phyloP scores from a whole-genome alignment of 768 basidiomycete genomes.

The Lactifluus subvellereus region DNA sequence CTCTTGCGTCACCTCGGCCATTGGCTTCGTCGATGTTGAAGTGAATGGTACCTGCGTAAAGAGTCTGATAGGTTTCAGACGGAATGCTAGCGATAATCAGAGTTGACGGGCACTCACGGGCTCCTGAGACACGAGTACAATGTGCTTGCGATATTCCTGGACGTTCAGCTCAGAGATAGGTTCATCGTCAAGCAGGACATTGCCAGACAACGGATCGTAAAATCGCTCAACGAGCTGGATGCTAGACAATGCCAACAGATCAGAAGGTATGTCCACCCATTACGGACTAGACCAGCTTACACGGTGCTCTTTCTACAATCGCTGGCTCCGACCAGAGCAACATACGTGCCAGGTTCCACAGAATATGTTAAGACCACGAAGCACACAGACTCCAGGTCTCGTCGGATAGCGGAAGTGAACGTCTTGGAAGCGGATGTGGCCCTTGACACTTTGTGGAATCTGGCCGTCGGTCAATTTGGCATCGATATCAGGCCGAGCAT shows the following conservation, averaged over 20 bases:
- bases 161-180: slow-evolving; percentile 69
- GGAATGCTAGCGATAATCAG: not conserved
- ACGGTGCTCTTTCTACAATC: slow-evolving; percentile 76
- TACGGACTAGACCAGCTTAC: slow-evolving; percentile 37
- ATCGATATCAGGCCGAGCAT: slow-evolving; percentile 69
- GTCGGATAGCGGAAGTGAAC: slow-evolving; percentile 87
- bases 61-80: slow-evolving; percentile 36
- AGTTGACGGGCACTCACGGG: slow-evolving; percentile 35
- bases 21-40: slow-evolving; percentile 77
- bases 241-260: slow-evolving; percentile 31
- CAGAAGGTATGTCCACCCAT: not conserved
- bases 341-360: slow-evolving; percentile 67
- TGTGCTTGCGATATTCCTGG: slow-evolving; percentile 78
- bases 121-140: slow-evolving; percentile 86
- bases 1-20: slow-evolving; percentile 68
- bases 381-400: slow-evolving; percentile 72
- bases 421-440: slow-evolving; percentile 66
- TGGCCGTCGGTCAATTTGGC: slow-evolving; percentile 63
- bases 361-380: slow-evolving; percentile 65
- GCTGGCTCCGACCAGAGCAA: slow-evolving; percentile 73
- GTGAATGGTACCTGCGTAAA: slow-evolving; percentile 80
- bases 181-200: slow-evolving; percentile 58
- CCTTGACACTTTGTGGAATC: slow-evolving; percentile 40
- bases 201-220: slow-evolving; percentile 72
- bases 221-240: slow-evolving; percentile 77